phyloP scores from a whole-genome alignment of 805 yeast species.

The Cyberlindnera euphorbiiphila region DNA sequence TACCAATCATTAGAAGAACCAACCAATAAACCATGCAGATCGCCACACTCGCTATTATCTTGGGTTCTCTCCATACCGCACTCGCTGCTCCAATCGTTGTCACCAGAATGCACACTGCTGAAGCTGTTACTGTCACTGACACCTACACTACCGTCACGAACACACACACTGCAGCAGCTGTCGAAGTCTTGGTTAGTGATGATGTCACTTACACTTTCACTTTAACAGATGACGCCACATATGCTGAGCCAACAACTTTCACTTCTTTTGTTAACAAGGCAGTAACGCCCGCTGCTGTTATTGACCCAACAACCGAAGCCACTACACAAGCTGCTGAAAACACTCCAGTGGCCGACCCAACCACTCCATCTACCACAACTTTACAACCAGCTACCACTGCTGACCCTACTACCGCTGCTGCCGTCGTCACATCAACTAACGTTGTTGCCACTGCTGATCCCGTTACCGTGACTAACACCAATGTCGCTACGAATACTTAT shows the following conservation, averaged over 20 bases:
- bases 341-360: conserved; percentile 6
- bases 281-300: conserved; percentile 20
- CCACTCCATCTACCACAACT: conserved; percentile 17
- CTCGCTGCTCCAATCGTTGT: conserved; percentile 38
- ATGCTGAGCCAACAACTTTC: conserved; percentile 35
- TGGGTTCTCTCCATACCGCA: conserved; percentile 23
- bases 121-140: conserved; percentile 43
- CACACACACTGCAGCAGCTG: conserved; percentile 38
- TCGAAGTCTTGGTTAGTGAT: conserved; percentile 35
- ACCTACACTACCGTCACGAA: conserved; percentile 39
- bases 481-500: conserved; percentile 18
- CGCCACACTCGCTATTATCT: conserved; percentile 9
- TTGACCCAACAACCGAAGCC: conserved; percentile 10
- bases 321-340: conserved; percentile 6
- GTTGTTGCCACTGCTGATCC: conserved; percentile 17
- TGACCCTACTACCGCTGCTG: conserved; percentile 8
- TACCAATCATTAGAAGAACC: no score
- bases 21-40: conserved; percentile 11
- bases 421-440: conserved; percentile 11
- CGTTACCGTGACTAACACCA: conserved; percentile 28
- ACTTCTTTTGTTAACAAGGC: conserved; percentile 25
- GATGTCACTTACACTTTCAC: conserved; percentile 37
- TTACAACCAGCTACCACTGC: conserved; percentile 19
- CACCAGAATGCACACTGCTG: conserved; percentile 55
- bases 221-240: conserved; percentile 34